A percentile compares a stretch with the other conserved stretches of the same genome.
phyloP scores from a whole-genome alignment of 768 basidiomycete genomes.

The Serendipita vermifera region DNA sequence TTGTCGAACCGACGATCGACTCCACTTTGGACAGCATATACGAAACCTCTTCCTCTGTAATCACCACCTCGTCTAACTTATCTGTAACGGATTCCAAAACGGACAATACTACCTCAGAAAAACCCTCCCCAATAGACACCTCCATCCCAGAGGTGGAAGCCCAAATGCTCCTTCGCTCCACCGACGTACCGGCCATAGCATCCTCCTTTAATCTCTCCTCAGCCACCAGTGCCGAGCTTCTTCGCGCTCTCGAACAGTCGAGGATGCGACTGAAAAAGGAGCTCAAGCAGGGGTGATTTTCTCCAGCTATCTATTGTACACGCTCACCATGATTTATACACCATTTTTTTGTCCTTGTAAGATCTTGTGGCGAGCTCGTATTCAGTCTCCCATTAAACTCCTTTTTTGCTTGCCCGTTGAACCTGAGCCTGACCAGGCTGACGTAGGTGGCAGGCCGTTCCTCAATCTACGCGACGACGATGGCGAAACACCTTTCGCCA shows the following conservation, averaged over 20 bases:
- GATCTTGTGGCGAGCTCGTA: no score
- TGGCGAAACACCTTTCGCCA: neutral
- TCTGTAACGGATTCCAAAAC: neutral
- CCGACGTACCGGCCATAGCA: neutral
- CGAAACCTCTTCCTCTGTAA: neutral
- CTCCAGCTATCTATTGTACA: no score
- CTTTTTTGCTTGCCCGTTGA: no score
- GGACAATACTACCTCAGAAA: neutral
- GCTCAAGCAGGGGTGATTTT: neutral
- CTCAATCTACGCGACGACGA: no score
- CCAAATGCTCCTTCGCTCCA: constrained; percentile 5
- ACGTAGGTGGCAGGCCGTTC: no score
- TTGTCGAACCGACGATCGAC: constrained; percentile 10
- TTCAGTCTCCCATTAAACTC: no score
- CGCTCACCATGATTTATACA: no score
- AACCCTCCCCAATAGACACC: neutral
- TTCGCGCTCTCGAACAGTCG: constrained; percentile 14
- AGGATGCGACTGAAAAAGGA: constrained; percentile 5
- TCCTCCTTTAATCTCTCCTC: constrained; percentile 4
- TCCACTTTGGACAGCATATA: constrained; percentile 11
- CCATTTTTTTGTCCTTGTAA: no score
- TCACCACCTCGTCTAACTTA: neutral
- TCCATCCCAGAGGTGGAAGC: neutral
- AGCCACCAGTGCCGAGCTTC: constrained; percentile 7
- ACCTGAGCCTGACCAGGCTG: no score